phyloP scores from a whole-genome alignment of 2,329 filamentous ascomycete genomes.

The Knufia fluminis region DNA sequence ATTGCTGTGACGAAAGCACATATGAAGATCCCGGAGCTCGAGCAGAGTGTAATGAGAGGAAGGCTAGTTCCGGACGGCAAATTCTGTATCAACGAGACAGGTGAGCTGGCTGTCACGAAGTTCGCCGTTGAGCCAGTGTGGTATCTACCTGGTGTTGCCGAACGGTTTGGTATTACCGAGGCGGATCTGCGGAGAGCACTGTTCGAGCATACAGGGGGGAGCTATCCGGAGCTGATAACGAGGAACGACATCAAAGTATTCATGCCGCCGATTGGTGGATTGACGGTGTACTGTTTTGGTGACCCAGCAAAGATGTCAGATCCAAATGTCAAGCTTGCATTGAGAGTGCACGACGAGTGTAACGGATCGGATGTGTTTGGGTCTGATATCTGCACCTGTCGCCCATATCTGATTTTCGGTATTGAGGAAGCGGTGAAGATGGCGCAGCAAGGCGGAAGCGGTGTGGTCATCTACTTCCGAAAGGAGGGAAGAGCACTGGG shows the following conservation, averaged over 20 bases:
- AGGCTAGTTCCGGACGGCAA: conserved; percentile 73
- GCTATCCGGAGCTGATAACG: conserved; percentile 93
- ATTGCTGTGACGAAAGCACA: conserved; percentile 88
- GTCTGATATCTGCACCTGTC: conserved; percentile 92
- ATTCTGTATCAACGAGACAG: conserved; percentile 74
- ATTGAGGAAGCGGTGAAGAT: conserved; percentile 97
- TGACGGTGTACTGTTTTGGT: conserved; percentile 96
- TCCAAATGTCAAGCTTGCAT: conserved; percentile 65
- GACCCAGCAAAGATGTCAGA: conserved; percentile 91
- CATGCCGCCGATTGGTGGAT: conserved; percentile 84
- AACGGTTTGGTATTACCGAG: conserved; percentile 91
- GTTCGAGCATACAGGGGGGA: conserved; percentile 92
- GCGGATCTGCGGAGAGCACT: conserved; percentile 73
- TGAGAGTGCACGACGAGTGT: conserved; percentile 81
- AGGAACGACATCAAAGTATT: conserved; percentile 91
- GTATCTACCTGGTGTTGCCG: conserved; percentile 80
- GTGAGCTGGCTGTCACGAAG: conserved; percentile 89
- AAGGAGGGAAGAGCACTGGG: conserved; percentile 93
- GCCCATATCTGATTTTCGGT: conserved; percentile 88
- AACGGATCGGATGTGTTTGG: conserved; percentile 97
- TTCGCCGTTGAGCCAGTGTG: conserved; percentile 92
- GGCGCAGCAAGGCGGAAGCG: conserved; percentile 85
- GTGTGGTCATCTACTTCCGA: conserved; percentile 96
- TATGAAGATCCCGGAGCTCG: conserved; percentile 93
- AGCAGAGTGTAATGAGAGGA: conserved; percentile 73